Evolutionary conservation across 306 rosid genomes (phyloP).

Genomic region (Purshia tridentata): DNA sequence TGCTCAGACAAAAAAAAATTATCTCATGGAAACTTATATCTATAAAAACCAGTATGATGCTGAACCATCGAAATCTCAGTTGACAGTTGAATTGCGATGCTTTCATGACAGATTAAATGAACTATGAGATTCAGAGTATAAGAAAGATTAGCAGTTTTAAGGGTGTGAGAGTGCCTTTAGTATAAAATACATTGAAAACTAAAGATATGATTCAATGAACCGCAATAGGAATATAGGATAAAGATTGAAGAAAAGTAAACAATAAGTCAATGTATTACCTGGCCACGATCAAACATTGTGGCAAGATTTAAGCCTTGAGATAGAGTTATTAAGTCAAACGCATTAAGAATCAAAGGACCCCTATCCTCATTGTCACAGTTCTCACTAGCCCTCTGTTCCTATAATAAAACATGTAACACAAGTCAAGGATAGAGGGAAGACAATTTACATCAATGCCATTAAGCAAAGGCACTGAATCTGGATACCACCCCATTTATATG

Average conservation of each 20-base stretch:
- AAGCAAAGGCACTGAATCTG: too few relatives aligned
- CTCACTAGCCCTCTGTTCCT: constrained; percentile 56
- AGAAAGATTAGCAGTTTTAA: constrained; percentile 4
- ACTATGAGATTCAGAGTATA: not conserved
- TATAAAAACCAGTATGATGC: not conserved
- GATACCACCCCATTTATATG: too few relatives aligned
- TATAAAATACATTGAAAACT: not conserved
- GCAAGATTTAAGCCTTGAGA: constrained; percentile 93
- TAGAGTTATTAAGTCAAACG: constrained; percentile 78
- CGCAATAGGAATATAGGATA: not conserved
- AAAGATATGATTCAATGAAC: not conserved
- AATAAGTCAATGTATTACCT: constrained; percentile 39
- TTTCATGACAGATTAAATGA: not conserved
- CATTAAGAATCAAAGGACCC: constrained; percentile 80
- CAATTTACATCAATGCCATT: too few relatives aligned
- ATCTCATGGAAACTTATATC: not conserved
- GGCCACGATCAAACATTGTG: constrained; percentile 70
- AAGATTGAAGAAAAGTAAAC: not conserved
- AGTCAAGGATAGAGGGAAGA: not conserved
- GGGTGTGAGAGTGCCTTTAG: not conserved
- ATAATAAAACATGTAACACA: constrained; percentile 17
- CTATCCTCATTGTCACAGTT: constrained; percentile 51
- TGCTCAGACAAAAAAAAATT: not conserved
- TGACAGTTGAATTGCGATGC: not conserved
- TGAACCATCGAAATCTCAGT: not conserved